Conservation (phyloP, 108 stramenopile species). For the Nannochloropsis salina region DNA sequence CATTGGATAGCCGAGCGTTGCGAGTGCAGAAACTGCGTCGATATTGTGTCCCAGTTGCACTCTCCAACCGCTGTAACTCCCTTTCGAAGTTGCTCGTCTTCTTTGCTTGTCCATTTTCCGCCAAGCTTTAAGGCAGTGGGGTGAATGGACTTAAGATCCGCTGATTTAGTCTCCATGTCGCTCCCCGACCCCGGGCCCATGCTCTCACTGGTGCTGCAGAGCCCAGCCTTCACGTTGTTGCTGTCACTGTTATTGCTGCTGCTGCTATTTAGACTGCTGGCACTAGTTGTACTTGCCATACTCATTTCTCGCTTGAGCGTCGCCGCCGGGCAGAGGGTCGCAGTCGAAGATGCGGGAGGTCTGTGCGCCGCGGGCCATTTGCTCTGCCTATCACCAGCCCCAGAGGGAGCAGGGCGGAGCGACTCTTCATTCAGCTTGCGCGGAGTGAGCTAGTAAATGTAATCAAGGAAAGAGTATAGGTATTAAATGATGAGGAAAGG, state of each 20-base stretch:
- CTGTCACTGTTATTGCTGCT: not conserved
- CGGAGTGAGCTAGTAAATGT: not conserved
- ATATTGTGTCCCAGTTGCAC: constrained; percentile 31
- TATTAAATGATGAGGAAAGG: too few relatives aligned
- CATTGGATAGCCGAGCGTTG: constrained; percentile 59
- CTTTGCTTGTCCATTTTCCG: constrained; percentile 30
- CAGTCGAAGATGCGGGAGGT: not conserved
- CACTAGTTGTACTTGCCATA: not conserved
- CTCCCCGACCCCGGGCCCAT: not conserved
- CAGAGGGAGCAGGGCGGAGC: not conserved
- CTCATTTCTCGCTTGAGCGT: not conserved
- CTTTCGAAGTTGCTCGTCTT: constrained; percentile 31
- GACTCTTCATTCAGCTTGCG: not conserved
- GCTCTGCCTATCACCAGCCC: not conserved
- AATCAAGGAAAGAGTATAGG: not conserved
- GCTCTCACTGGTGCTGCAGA: not conserved
- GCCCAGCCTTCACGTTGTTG: not conserved
- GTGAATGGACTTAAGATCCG: not conserved
- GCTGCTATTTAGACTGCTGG: constrained; percentile 9
- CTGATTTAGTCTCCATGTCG: not conserved
- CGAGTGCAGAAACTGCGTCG: constrained; percentile 15
- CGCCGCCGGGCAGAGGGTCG: not conserved
- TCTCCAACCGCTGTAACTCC: not conserved
- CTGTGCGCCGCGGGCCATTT: not conserved
- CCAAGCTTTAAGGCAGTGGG: not conserved